Evolutionary conservation across 257 asterid species (phyloP), one percentile per base, ranked within the genome.

Genomic region (Solanum appendiculatum): DNA sequence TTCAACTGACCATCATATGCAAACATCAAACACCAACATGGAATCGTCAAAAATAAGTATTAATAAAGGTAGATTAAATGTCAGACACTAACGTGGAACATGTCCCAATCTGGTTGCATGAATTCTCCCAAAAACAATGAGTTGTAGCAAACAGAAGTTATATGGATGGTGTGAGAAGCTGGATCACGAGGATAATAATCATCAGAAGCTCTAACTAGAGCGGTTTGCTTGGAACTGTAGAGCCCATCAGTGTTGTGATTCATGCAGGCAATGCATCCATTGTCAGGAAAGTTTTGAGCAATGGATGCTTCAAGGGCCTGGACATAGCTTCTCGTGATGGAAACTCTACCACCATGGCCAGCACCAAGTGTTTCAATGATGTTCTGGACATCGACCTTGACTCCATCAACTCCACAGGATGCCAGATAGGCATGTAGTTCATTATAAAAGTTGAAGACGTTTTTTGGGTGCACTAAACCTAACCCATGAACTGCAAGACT

Each of bases 51-150:
- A 80, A 46, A 46, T 9, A 1, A 29, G 54, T 29, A 46, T 16
- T 29, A 80, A 15, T 80, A 48, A 84, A 84, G 77, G 15, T 68
- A 64, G 25, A 82, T 51, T 6, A 39, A 33, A 54, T 66, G 29
- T 34, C 39, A 82, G 34, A 42, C 83, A 91, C 98, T 91, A 88
- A 97, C 99, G 29, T 97, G 99, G 89, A 97, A 97, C 98, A 94
- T 97, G 91, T 97, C 99, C 99, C 99, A 97, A 87, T 97, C 99
- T 44, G 98, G 96, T 75, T 96, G 98, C 98, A 94, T 94, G 74
- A 95, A 94, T 68, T 96, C 99, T 88, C 98, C 99, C 74, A 96
- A 92, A 92, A 96, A 96, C 6, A 95, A 33, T 0, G 98, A 92
- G 86, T 96, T 96, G 87, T 96, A 96, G 86, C 98, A 98, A 54